phyloP scores from a whole-genome alignment of 2,329 filamentous ascomycete species.

The Sporothrix pallida region DNA sequence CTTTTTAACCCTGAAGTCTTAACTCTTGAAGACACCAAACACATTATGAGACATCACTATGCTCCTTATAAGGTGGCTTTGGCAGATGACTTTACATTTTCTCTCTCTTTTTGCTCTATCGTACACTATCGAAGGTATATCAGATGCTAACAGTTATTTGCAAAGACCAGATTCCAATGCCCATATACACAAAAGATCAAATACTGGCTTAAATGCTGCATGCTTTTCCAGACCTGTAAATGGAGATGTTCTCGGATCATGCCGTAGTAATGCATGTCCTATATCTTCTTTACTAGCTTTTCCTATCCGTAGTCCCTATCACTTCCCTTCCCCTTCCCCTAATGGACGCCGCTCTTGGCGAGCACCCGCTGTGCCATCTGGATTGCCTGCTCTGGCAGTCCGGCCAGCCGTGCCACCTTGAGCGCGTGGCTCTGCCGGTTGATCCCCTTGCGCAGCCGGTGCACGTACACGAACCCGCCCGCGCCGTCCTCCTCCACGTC shows the following conservation, averaged over 20 bases:
- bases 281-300: constrained; percentile 9
- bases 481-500: constrained; percentile 77
- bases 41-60: constrained; percentile 60
- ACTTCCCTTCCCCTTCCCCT: neutral
- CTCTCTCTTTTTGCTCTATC: neutral
- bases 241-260: neutral
- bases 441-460: constrained; percentile 78
- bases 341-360: constrained; percentile 31
- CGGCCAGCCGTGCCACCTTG: constrained; percentile 90
- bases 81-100: neutral
- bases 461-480: constrained; percentile 82
- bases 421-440: constrained; percentile 89
- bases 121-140: constrained; percentile 16
- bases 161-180: neutral
- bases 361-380: constrained; percentile 68
- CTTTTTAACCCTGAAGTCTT: constrained; percentile 71
- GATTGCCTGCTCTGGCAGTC: constrained; percentile 75
- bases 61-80: constrained; percentile 22
- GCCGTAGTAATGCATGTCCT: constrained; percentile 1
- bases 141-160: constrained; percentile 25
- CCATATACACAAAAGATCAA: neutral
- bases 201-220: no score
- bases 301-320: neutral
- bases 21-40: constrained; percentile 66
- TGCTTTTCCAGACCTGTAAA: no score